phyloP scores from a whole-genome alignment of 2,329 filamentous ascomycete genomes.

The Fonsecaea multimorphosa region DNA sequence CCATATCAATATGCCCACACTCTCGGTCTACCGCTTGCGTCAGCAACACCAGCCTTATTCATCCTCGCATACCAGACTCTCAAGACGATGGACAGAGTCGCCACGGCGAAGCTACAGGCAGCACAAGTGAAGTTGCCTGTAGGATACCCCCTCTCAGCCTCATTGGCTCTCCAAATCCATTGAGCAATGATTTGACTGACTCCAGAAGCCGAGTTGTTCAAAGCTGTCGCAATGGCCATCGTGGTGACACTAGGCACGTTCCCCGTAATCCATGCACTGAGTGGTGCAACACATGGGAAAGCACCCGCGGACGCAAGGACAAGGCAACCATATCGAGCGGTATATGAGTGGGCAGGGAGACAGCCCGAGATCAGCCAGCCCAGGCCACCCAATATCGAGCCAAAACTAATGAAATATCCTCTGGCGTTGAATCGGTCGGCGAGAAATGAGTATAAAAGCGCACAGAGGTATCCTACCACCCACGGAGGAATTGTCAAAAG shows the following conservation, averaged over 20 bases:
- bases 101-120: neutral
- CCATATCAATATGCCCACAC: neutral
- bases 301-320: constrained; percentile 70
- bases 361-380: constrained; percentile 68
- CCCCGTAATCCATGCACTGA: constrained; percentile 71
- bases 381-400: constrained; percentile 58
- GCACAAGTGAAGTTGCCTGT: neutral
- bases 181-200: neutral
- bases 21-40: neutral
- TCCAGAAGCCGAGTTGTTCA: neutral
- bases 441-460: constrained; percentile 61
- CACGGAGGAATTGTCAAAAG: constrained; percentile 71
- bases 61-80: neutral
- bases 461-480: constrained; percentile 63
- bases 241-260: constrained; percentile 57
- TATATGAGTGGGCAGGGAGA: constrained; percentile 65
- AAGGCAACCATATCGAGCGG: constrained; percentile 68
- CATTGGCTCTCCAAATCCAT: neutral
- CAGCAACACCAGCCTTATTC: neutral
- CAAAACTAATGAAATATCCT: constrained; percentile 57
- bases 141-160: neutral
- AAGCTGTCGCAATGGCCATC: neutral
- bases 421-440: constrained; percentile 60
- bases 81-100: neutral
- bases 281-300: constrained; percentile 71